phyloP scores from a whole-genome alignment of 768 basidiomycete genomes.

The Serendipita sp. region DNA sequence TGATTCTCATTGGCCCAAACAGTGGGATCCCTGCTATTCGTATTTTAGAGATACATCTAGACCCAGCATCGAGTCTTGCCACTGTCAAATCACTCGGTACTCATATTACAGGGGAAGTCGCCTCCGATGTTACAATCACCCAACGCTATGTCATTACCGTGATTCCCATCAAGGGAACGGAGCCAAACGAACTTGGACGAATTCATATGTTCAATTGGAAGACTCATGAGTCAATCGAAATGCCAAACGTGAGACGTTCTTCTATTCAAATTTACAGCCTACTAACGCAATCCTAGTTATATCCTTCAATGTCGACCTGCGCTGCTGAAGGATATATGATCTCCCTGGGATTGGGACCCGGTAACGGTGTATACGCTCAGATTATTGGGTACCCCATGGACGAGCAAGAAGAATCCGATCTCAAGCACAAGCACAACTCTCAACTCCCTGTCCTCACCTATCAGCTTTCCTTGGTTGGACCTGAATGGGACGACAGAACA shows the following conservation, averaged over 20 bases:
- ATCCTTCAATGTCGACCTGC: background rate
- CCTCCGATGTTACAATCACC: background rate
- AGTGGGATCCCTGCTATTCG: background rate
- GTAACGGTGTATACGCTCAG: background rate
- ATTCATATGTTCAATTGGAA: no score
- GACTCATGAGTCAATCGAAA: no score
- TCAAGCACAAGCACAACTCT: background rate
- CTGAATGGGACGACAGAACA: no score
- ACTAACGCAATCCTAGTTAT: background rate
- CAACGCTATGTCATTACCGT: background rate
- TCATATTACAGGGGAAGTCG: background rate
- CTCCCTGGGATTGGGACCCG: background rate
- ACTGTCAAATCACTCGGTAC: background rate
- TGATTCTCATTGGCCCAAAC: background rate
- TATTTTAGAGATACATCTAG: background rate
- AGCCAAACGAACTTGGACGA: no score
- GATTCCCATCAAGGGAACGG: background rate
- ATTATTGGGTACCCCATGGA: background rate
- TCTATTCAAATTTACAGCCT: background rate
- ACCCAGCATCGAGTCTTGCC: background rate
- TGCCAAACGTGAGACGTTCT: background rate
- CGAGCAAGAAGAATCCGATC: background rate
- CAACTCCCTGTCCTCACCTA: background rate
- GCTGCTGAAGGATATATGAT: background rate
- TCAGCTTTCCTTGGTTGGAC: background rate